These are phyloP conservation scores for Corylus americana DNA, from an alignment of 306 rosid genomes.

Conservation along the genomic window DNA sequence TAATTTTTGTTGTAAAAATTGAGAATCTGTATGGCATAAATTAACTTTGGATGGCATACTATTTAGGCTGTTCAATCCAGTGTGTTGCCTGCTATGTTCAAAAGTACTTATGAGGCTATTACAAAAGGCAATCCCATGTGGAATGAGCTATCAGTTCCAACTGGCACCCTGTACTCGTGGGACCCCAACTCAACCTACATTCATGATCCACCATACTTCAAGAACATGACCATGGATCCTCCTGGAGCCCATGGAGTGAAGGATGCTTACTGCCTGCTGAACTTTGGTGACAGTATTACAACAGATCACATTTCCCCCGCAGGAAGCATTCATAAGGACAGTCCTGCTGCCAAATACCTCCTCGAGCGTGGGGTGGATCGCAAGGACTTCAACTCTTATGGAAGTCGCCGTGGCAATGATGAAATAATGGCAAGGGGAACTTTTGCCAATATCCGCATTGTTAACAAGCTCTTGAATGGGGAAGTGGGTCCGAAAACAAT, in stretches of 20 bases:
- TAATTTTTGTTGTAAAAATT: conserved; percentile 6
- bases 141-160: conserved; percentile 72
- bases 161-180: conserved; percentile 72
- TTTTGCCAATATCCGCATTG: conserved; percentile 87
- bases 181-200: conserved; percentile 86
- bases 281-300: conserved; percentile 90
- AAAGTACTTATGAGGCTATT: conserved; percentile 73
- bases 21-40: neutral
- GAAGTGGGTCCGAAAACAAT: conserved; percentile 88
- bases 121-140: conserved; percentile 86
- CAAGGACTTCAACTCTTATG: conserved; percentile 92
- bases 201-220: conserved; percentile 94
- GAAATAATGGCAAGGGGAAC: conserved; percentile 98
- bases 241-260: conserved; percentile 83
- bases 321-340: conserved; percentile 90
- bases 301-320: conserved; percentile 98
- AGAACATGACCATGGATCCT: conserved; percentile 81
- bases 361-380: conserved; percentile 76
- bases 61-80: conserved; percentile 84
- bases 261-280: conserved; percentile 88
- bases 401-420: conserved; percentile 95
- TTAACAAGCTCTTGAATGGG: conserved; percentile 87
- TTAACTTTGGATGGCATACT: conserved; percentile 34
- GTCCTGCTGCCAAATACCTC: conserved; percentile 90
- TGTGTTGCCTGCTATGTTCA: conserved; percentile 84